Evolutionary conservation across 345 rosid genomes (phyloP), one percentile per base, ranked within the genome.

Genomic region (Rhizophora apiculata): DNA sequence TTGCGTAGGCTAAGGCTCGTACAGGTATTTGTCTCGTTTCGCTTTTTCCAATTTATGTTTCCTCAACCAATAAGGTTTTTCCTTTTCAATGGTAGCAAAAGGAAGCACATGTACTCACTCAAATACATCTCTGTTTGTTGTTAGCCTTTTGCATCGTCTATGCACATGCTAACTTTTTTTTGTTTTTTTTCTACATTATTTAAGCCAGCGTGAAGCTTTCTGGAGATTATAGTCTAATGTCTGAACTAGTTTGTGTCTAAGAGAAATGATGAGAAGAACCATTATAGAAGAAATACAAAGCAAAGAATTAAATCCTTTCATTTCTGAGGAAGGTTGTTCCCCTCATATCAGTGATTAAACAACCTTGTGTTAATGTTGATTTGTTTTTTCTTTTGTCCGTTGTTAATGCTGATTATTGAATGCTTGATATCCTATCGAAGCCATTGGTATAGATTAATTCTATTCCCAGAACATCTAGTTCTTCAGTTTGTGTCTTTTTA

Each of bases 1-100:
- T 95, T 32, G 96, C 91, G 5, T 91, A 87, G 81, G 86, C 83
- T 6, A 83, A 79, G 76, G 82, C 84, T 1, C 77, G 27, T 43
- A 63, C 62, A 20, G 90, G 93, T 87, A 73, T 60, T 1, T 39
- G 58, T 31, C 27, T 70, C 7, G 0, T 9, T 16, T 32, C 19
- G 10, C 5, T 59, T 56, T 65, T 37, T 21, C 21, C 24, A 37
- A 24, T 67, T 6, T 69, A 5, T 18, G 24, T 65, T 24, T 49
- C 39, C 36, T 63, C 29, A 48, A 60, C 52, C 16, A 37, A 31
- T 37, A 3, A 18, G n/a, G n/a, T n/a, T 46, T 21, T 61, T 39
- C 18, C 6, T 55, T 20, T 3, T 54, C 32, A 20, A 52, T 65
- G 26, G 6, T 27, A 20, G 19, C 30, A 10, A 54, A 55, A 36